Conservation (phyloP, 1,139 yeast genomes). For the Blastobotrys arbuscula region DNA sequence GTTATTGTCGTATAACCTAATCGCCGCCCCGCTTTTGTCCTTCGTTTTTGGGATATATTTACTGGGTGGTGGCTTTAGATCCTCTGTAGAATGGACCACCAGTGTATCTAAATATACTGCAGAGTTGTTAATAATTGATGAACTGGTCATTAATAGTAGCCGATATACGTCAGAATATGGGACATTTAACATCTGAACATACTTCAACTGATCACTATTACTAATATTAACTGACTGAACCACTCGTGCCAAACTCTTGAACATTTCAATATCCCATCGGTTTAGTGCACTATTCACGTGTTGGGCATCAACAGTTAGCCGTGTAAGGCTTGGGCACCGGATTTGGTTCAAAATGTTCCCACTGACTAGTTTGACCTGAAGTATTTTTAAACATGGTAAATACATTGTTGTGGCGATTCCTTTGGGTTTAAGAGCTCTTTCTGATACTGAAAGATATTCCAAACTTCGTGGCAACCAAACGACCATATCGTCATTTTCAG, state of each 20-base stretch:
- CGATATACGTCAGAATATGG: not conserved
- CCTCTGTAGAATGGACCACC: not conserved
- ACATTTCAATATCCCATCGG: not conserved
- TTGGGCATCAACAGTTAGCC: conserved; percentile 3
- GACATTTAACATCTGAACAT: not conserved
- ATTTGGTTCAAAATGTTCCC: conserved; percentile 3
- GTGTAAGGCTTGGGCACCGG: conserved; percentile 1
- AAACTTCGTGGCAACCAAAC: conserved; percentile 9
- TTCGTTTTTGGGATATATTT: not conserved
- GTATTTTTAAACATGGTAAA: not conserved
- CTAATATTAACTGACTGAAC: not conserved
- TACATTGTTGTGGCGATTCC: not conserved
- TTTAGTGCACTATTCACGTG: not conserved
- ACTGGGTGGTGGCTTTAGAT: not conserved
- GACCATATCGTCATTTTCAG: not conserved
- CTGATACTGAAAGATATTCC: conserved; percentile 1
- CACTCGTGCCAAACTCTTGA: not conserved
- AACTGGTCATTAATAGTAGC: not conserved
- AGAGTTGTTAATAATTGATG: not conserved
- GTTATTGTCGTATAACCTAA: not conserved
- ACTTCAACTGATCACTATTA: not conserved
- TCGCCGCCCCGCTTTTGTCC: not conserved
- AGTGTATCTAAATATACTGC: not conserved
- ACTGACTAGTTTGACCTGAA: not conserved
- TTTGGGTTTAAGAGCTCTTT: not conserved